phyloP scores from a whole-genome alignment of 177 flowering plant species.

The Telopea speciosissima region DNA sequence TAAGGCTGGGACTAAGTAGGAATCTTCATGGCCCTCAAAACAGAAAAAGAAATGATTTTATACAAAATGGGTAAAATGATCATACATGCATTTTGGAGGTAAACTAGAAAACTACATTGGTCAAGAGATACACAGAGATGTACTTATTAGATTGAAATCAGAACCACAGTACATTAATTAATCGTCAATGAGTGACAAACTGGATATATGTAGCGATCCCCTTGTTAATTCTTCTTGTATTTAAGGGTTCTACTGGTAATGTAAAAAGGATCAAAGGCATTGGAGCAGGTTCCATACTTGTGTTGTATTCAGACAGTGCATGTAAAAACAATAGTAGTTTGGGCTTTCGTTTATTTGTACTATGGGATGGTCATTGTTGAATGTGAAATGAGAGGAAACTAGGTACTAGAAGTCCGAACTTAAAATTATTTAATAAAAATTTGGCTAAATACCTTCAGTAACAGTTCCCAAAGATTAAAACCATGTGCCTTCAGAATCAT shows the following conservation, averaged over 20 bases:
- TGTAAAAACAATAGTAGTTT: neutral
- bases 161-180: conserved; percentile 2
- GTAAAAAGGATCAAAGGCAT: too few relatives aligned
- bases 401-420: too few relatives aligned
- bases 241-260: too few relatives aligned
- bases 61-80: neutral
- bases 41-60: neutral
- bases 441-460: too few relatives aligned
- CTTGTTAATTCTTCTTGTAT: too few relatives aligned
- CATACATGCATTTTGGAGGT: neutral
- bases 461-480: too few relatives aligned
- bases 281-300: too few relatives aligned
- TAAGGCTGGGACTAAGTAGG: neutral
- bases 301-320: neutral
- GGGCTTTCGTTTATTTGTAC: neutral
- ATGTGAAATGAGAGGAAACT: too few relatives aligned
- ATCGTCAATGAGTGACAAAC: conserved; percentile 7
- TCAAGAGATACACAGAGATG: neutral
- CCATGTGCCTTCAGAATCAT: too few relatives aligned
- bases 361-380: too few relatives aligned
- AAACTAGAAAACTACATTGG: neutral
- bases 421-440: too few relatives aligned
- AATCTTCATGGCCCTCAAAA: neutral
- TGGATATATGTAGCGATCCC: neutral
- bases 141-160: neutral